These are phyloP conservation scores for Pseudovirgaria hyperparasitica DNA, from an alignment of 2,329 filamentous ascomycete genomes.

Conservation along the genomic window DNA sequence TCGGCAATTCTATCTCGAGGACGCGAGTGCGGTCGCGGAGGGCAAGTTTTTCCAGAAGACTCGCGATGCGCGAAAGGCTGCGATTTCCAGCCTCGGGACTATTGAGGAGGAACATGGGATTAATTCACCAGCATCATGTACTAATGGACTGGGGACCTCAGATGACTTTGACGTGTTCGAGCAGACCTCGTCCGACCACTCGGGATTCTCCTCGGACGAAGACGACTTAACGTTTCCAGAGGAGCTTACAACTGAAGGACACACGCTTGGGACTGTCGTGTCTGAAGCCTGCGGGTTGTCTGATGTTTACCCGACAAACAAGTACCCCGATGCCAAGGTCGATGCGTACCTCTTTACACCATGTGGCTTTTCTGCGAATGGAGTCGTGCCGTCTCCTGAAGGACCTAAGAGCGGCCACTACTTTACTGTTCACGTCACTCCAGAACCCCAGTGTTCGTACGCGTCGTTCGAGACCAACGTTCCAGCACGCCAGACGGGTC, in stretches of 20 bases:
- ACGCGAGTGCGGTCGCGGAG: constrained; percentile 84
- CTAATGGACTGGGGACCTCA: constrained; percentile 31
- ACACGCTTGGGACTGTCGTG: constrained; percentile 83
- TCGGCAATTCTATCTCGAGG: constrained; percentile 57
- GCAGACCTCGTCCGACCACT: constrained; percentile 53
- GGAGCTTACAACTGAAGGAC: constrained; percentile 80
- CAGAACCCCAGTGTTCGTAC: constrained; percentile 92
- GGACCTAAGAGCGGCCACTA: constrained; percentile 53
- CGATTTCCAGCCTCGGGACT: constrained; percentile 46
- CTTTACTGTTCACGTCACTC: constrained; percentile 96
- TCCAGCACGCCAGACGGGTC: constrained; percentile 73
- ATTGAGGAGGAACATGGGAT: constrained; percentile 39
- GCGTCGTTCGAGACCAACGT: constrained; percentile 98
- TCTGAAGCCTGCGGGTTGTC: constrained; percentile 82
- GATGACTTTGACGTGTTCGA: constrained; percentile 70
- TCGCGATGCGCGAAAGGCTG: constrained; percentile 47
- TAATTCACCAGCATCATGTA: too few species aligned
- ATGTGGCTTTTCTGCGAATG: constrained; percentile 95
- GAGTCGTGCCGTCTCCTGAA: constrained; percentile 69
- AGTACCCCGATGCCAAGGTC: constrained; percentile 85
- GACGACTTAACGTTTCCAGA: constrained; percentile 49
- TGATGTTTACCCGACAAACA: constrained; percentile 72
- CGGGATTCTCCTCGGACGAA: constrained; percentile 43
- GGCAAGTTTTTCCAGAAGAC: constrained; percentile 60
- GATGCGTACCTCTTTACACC: constrained; percentile 95